Base-by-base conservation (phyloP, 2,329 filamentous ascomycete genomes). In the Xylaria sp. region DNA sequence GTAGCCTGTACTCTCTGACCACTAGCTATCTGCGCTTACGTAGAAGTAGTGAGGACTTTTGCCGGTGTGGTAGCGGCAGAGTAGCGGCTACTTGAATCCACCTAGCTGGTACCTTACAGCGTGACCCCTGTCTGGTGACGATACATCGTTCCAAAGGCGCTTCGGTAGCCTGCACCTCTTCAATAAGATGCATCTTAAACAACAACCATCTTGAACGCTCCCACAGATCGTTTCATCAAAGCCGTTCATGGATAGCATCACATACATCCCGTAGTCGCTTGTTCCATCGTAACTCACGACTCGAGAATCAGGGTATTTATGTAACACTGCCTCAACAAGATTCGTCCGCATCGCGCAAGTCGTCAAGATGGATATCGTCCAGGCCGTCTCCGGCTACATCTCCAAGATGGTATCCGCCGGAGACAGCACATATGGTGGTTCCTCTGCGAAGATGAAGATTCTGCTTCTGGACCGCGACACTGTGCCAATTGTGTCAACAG, bases 401-500 rank as follows among this genome's bases (percentile, higher is more conserved):
- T 92, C 91, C 81, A 97, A 94, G 88, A 97, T 99, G 90, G 91
- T 98, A 81, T 92, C 93, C 74, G 89, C 89, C 73, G 93, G 93
- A 78, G 94, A 97, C 82, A 86, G 84, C 78, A 85, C 89, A 59
- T 82, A 86, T 52, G 88, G 89, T 70, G 87, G 89, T 54, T 86
- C 91, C 60, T 91, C 93, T 25, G 89, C 93, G 51, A 98, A 98
- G 85, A 99, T 99, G 96, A 99, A 99, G 89, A 96, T 98, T 70
- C 85, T 99, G 66, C 85, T 99, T 72, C 86, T 99, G 75, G 96
- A 99, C 81, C 91, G 89, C 82, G 96, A 98, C 82, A 99, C 96
- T 74, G 91, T 98, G 25, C 89, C 93, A 18, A 97, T 98, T 74
- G 90, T 98, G 23, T 99, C 97, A 10, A 97, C 94, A 5, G 94